Evolutionary conservation across 768 basidiomycete genomes (phyloP).

Genomic region (Leccinum arenicola): DNA sequence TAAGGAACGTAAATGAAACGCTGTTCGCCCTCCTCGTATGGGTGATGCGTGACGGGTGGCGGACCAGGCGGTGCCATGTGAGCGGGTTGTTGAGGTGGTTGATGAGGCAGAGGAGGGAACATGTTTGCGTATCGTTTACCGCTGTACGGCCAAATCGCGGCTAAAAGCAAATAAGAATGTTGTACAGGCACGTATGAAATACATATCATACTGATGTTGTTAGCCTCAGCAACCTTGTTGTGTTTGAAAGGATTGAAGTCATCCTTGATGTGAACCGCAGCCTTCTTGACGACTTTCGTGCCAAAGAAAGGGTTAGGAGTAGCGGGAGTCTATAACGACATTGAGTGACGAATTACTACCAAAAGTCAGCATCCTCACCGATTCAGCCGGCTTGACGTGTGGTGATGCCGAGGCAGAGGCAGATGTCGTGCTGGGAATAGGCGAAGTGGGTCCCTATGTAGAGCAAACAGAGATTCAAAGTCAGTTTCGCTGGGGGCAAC

Average conservation of each 20-base stretch:
- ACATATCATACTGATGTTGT: constrained; percentile 64
- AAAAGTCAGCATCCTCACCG: constrained; percentile 34
- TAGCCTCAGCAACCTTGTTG: constrained; percentile 73
- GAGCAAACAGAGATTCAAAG: constrained; percentile 7
- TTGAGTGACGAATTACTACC: constrained; percentile 6
- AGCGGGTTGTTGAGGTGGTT: constrained; percentile 60
- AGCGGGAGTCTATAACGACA: constrained; percentile 36
- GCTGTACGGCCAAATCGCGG: constrained; percentile 80
- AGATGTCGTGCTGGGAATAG: constrained; percentile 40
- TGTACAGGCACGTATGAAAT: background rate
- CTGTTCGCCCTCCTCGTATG: constrained; percentile 76
- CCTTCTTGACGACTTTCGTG: constrained; percentile 71
- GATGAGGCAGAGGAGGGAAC: constrained; percentile 64
- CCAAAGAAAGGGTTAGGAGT: constrained; percentile 91
- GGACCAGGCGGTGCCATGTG: constrained; percentile 68
- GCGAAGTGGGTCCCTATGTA: constrained; percentile 45
- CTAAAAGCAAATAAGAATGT: constrained; percentile 36
- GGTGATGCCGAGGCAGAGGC: constrained; percentile 55
- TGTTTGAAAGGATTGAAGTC: constrained; percentile 98
- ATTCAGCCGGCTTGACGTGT: constrained; percentile 57
- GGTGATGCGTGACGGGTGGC: constrained; percentile 66
- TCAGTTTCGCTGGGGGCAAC: constrained; percentile 18
- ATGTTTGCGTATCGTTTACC: constrained; percentile 83
- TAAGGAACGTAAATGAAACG: constrained; percentile 78
- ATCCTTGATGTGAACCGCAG: constrained; percentile 82